Evolutionary conservation across 768 basidiomycete genomes (phyloP), one percentile per base, ranked within the genome.

Genomic region (Amanita polypyramis): DNA sequence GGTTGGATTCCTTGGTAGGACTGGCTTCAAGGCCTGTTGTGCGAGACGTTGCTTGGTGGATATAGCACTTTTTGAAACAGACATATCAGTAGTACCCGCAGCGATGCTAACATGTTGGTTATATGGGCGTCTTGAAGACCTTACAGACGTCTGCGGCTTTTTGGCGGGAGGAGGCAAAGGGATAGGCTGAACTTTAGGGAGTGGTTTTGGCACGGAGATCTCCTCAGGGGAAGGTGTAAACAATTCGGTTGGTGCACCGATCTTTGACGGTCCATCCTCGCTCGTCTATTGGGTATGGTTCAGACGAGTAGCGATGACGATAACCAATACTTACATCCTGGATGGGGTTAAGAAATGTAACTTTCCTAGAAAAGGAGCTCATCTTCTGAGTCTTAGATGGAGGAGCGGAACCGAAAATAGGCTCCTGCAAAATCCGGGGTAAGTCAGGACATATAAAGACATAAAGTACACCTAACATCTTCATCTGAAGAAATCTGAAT

Each of bases 31-130:
- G 11, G 73, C 70, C 8, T 62, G 65, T 36, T 68, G 65, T 20
- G 67, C 64, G 4, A 79, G 55, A 5, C 74, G 67, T 44, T 75
- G 70, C 55, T 79, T 79, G 1, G 75, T 79, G 30, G 69, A 63
- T 23, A 79, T 65, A 8, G 67, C 65, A 49, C 65, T 69, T 29
- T 61, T 62, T 37, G 55, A 45, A 4, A 59, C 36, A n/a, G 49
- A 15, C 14, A 47, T 45, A 14, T 55, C 47, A 10, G 53, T 35
- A 12, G 54, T 27, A 40, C 53, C 56, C 19, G 46, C 49, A 2
- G 48, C 53, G 29, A 56, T 40, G 30, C 57, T 65, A 45, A 38
- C 55, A 43, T 58, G 61, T 19, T 55, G 55, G 36, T 61, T 57
- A 34, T 52, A 47, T 10, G 32, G 35, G 14, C 49, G 58, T 34